Base-by-base conservation (phyloP, 352 stramenopile species). In the Phytophthora citricola region DNA sequence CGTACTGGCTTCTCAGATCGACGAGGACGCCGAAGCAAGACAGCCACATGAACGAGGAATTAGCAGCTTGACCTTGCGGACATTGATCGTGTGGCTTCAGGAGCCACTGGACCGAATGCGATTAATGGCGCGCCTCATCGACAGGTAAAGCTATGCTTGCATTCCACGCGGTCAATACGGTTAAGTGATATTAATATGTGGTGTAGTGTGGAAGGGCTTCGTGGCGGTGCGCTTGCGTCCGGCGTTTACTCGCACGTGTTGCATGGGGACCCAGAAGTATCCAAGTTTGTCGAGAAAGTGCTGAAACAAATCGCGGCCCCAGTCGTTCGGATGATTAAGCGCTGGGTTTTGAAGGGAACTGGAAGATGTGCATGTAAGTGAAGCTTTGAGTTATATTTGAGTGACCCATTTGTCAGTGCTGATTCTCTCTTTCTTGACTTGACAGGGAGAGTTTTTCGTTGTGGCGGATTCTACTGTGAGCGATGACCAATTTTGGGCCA, bases 81-180 rank as follows among this genome's bases (percentile, higher is more conserved):
- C 93, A 24, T 69, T 98, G 8, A 75, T 87, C 24, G 90, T 98
- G 36, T 98, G 94, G 94, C 90, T 89, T 6, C 86, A 97, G 66
- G 87, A 95, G 57, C 87, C 90, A 14, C 71, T 96, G 1, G 87
- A 96, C 43, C 85, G 91, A 50, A 90, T 98, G 63, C 89, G 92
- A 1, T 69, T 97, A 24, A 97, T 98, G 78, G 81, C 89, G 15
- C 89, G 87, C 22, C 75, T 98, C 5, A 95, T 97, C 20, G 89
- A 96, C 60, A 94, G 85, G 85, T 90, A 67, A 38, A 46, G 9
- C 5, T n/a, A 20, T 49, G 20, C 12, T 41, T 51, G 24, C n/a
- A 3, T 38, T 48, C 12, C 24, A 32, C 17, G 38, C 10, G 10
- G 2, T 15, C 32, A 55, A 63, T 27, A 8, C 34, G 6, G 0